Evolutionary conservation across 495 filamentous ascomycete genomes (phyloP), one percentile per base, ranked within the genome.

Genomic region (Pseudomonodictys pantanalensis): DNA sequence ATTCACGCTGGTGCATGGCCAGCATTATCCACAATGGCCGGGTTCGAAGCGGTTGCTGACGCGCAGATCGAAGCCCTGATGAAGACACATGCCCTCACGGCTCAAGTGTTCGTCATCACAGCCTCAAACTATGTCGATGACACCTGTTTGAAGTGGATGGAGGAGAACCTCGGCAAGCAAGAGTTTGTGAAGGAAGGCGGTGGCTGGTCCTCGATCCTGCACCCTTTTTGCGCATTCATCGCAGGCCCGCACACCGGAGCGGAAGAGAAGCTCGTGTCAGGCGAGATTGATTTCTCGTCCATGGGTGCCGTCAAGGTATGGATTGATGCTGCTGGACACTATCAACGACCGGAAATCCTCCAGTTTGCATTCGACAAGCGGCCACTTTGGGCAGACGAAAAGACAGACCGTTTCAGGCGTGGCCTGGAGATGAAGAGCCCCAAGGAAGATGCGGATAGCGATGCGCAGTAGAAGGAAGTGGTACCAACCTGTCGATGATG

Each of bases 31-130:
- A 74, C 66, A 10, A 72, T 76, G 61, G 49, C 60, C 0, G 74
- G 71, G 0, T 75, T 76, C 30, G 71, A 76, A 46, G 49, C 39
- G 0, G 62, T 64, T 5, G 72, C 71, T 1, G 69, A 71, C 51
- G 60, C 62, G 29, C 73, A 77, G 69, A 76, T 77, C 46, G 75
- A 77, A 67, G 73, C 72, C 29, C 55, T 76, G 42, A 77, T 75
- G 73, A 75, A 75, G 60, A 61, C 72, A 28, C 75, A 76, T 55
- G 73, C 75, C 7, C 55, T 76, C 29, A 75, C 75, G 4, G 75
- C 68, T 42, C 75, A 77, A 48, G 69, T 72, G 0, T 77, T 75
- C 52, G 72, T 75, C 20, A 52, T 77, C 17, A 66, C 66, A 10
- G 73, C 75, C 12, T 67, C 60, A 15, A 74, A 71, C 38, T 77